Evolutionary conservation across 768 basidiomycete genomes (phyloP).

Genomic region (Chalciporus sphaerocephalus): DNA sequence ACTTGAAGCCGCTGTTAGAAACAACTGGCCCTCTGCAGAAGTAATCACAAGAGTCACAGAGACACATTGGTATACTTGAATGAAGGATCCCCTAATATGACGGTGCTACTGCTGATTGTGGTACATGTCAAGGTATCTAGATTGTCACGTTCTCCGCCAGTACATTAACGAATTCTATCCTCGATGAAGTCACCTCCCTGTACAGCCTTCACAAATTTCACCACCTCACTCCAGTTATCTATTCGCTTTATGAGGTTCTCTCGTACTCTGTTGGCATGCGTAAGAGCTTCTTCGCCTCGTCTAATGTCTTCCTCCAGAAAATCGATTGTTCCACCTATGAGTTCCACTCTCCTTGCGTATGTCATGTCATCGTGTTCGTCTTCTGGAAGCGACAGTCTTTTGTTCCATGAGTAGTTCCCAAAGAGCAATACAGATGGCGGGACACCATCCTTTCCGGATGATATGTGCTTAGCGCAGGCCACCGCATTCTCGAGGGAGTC

Average conservation of each 20-base stretch:
- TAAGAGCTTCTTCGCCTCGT: conserved; percentile 32
- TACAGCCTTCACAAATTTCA: conserved; percentile 40
- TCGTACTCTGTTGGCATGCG: conserved; percentile 42
- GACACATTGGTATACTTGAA: too few relatives aligned
- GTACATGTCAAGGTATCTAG: neutral
- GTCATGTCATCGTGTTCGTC: conserved; percentile 50
- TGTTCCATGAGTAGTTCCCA: conserved; percentile 75
- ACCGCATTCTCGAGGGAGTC: conserved; percentile 78
- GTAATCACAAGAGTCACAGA: too few relatives aligned
- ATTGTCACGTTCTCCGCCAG: neutral
- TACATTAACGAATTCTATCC: too few relatives aligned
- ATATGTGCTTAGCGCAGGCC: conserved; percentile 41
- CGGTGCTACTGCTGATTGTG: neutral
- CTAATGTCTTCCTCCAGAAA: conserved; percentile 52
- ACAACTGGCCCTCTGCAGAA: neutral
- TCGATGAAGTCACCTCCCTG: neutral
- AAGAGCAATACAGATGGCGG: conserved; percentile 66
- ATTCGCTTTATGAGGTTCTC: conserved; percentile 46
- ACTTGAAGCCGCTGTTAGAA: too few relatives aligned
- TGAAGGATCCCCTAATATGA: neutral
- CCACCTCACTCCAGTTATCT: conserved; percentile 60
- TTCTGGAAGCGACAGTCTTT: conserved; percentile 44
- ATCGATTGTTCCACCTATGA: conserved; percentile 42
- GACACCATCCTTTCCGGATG: conserved; percentile 7
- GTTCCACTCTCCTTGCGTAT: conserved; percentile 47